A percentile compares a stretch with the other conserved stretches of the same genome.
Evolutionary conservation across 2,329 filamentous ascomycete species (phyloP).

Genomic region (Neonectria punicea): DNA sequence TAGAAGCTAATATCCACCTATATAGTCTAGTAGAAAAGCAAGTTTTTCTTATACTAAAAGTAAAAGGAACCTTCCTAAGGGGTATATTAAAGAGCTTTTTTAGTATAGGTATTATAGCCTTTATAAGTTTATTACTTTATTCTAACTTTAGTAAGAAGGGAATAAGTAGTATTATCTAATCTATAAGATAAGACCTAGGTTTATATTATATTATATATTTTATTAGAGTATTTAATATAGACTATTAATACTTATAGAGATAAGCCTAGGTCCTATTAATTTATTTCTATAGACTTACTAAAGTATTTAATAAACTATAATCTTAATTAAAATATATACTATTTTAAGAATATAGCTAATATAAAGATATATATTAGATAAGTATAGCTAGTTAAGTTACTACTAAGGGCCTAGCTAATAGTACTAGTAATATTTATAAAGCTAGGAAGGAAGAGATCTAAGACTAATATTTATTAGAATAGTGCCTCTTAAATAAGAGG

Average conservation of each 20-base stretch:
- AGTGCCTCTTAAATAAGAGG: slow-evolving; percentile 19
- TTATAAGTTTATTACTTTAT: neutral
- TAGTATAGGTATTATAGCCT: neutral
- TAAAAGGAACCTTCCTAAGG: slow-evolving; percentile 8
- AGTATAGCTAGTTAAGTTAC: slow-evolving; percentile 22
- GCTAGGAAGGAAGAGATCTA: slow-evolving; percentile 22
- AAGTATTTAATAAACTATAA: slow-evolving; percentile 18
- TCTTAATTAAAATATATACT: slow-evolving; percentile 15
- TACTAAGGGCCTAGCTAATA: slow-evolving; percentile 10
- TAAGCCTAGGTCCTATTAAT: neutral
- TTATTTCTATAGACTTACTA: slow-evolving; percentile 12
- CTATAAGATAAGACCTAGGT: neutral
- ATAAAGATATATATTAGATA: slow-evolving; percentile 22
- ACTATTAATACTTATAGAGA: slow-evolving; percentile 1
- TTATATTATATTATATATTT: neutral
- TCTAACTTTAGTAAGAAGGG: neutral
- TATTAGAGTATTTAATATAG: neutral
- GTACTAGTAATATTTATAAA: slow-evolving; percentile 23
- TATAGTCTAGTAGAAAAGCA: slow-evolving; percentile 25
- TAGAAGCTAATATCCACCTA: slow-evolving; percentile 17
- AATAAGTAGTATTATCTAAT: neutral
- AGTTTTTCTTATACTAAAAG: slow-evolving; percentile 26
- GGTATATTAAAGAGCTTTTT: slow-evolving; percentile 25
- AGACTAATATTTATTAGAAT: slow-evolving; percentile 16
- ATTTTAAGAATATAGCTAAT: slow-evolving; percentile 18